Base-by-base conservation (phyloP, 164 flowering plant genomes). In the Macadamia integrifolia region DNA sequence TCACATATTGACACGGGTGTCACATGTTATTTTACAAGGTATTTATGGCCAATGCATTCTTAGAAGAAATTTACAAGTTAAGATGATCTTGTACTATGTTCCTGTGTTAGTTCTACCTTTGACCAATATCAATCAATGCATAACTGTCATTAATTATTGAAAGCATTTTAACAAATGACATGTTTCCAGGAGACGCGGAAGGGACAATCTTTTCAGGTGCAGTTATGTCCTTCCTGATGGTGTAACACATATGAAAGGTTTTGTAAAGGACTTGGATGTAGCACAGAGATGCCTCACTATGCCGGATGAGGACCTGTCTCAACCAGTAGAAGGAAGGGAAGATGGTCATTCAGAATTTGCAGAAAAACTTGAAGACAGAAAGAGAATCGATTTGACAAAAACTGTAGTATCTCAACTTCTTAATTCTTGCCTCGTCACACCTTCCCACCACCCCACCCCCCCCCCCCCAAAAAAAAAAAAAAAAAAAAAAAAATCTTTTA, bases 141-240 rank as follows among this genome's bases (percentile, higher is more conserved):
- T 46, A 2, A 46, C 6, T 11, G 12, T 46, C 50, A 46, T 46
- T 46, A 8, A 8, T 46, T 46, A 8, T 46, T 46, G 9, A 46
- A 8, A 8, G 12, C 50, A 46, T 46, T 46, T 46, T 2, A 46
- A 46, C 1, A 8, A 46, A 46, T 46, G 7, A 46, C 50, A 14
- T 10, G 60, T 57, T 66, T 73, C 7, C 70, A 94, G 99, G 88
- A 88, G 71, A 71, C 78, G 67, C 32, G 97, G 97, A 49, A 86
- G 69, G 64, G 89, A 87, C 56, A 92, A 90, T 79, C 61, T 82
- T 29, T 79, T 90, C 65, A 80, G 78, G 69, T 88, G 93, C 77
- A 84, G 92, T 1, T 94, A 92, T 76, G 95, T 92, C 57, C 96
- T 92, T 67, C 99, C 98, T 69, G 99, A 95, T 78, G 98, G 99